phyloP scores from a whole-genome alignment of 176 grass and related monocot genomes.

The Zizania latifolia region DNA sequence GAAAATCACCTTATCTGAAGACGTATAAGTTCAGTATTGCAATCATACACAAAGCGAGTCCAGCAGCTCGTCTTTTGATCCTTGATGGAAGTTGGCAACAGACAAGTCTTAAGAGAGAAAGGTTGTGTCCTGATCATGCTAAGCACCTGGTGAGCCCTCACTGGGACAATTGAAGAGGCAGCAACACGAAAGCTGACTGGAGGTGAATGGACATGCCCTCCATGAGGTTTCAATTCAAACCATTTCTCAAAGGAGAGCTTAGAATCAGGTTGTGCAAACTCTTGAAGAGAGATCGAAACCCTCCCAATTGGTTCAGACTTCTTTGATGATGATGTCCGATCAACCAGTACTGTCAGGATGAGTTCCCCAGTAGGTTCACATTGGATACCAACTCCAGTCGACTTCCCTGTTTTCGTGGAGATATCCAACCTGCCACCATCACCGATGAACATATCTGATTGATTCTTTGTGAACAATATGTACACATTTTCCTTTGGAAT shows the following conservation, averaged over 20 bases:
- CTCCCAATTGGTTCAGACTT: slow-evolving; percentile 60
- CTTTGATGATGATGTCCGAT: slow-evolving; percentile 30
- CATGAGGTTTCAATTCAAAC: slow-evolving; percentile 63
- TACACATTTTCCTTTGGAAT: slow-evolving; percentile 52
- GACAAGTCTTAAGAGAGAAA: too few relatives aligned
- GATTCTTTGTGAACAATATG: slow-evolving; percentile 69
- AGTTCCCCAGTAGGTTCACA: slow-evolving; percentile 77
- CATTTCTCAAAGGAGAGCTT: slow-evolving; percentile 73
- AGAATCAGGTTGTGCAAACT: slow-evolving; percentile 46
- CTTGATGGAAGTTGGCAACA: slow-evolving; percentile 28
- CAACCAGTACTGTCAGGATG: slow-evolving; percentile 51
- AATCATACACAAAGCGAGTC: slow-evolving; percentile 57
- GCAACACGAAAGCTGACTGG: slow-evolving; percentile 55
- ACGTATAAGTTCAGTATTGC: slow-evolving; percentile 53
- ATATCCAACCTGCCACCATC: slow-evolving; percentile 50
- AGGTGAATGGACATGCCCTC: slow-evolving; percentile 34
- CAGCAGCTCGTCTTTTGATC: slow-evolving; percentile 35
- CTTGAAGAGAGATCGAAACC: slow-evolving; percentile 63
- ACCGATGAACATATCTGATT: slow-evolving; percentile 60
- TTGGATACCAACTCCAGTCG: slow-evolving; percentile 44
- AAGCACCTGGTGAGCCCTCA: slow-evolving; percentile 33
- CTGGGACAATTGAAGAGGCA: slow-evolving; percentile 53
- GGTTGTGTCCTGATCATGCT: slow-evolving; percentile 49
- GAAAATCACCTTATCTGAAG: slow-evolving; percentile 69
- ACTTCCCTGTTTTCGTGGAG: slow-evolving; percentile 48